Evolutionary conservation across 176 grass and related monocot species (phyloP), one percentile per base, ranked within the genome.

Genomic region (Lolium multiflorum): DNA sequence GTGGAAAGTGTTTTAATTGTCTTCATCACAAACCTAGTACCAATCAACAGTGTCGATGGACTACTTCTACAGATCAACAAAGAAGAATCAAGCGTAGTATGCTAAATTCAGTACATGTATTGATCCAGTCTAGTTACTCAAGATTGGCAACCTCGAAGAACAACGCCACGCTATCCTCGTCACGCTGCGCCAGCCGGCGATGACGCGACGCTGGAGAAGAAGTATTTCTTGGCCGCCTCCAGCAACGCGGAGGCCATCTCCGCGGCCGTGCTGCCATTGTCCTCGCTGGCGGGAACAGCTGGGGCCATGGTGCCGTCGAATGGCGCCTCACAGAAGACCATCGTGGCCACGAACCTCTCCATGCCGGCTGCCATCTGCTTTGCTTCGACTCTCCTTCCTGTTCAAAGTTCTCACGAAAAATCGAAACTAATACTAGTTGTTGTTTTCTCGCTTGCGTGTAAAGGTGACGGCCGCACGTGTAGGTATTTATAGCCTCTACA

Each of bases 241-340:
- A 74, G 7, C 71, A 74, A 26, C 46, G 46, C 44, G 2, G 71
- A 50, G 7, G 46, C 44, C 44, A 49, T n/a, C 71, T 74, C 35
- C 7, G 16, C 16, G 0, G 1, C 66, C 14, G 65, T 18, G 31
- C 2, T 17, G 0, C 65, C 31, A 14, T 60, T 9, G 59, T 7
- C 15, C 1, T 12, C 6, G 69, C 1, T 20, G 69, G 69, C 69
- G 21, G 71, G 13, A 1, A 74, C 71, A 11, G 44, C 71, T n/a
- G 71, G 44, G 6, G 12, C 71, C 43, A 74, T 21, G 69, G 71
- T 74, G 71, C 44, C 71, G 22, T 76, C 73, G 73, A 76, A 76
- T 1, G 73, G 73, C 24, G 73, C 73, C 73, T 76, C 73, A 48
- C 73, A 76, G 48, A 54, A 76, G 14, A 54, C 48, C 73, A 76